phyloP scores from a whole-genome alignment of 2,329 filamentous ascomycete species.

The Trichoderma pleuroti region DNA sequence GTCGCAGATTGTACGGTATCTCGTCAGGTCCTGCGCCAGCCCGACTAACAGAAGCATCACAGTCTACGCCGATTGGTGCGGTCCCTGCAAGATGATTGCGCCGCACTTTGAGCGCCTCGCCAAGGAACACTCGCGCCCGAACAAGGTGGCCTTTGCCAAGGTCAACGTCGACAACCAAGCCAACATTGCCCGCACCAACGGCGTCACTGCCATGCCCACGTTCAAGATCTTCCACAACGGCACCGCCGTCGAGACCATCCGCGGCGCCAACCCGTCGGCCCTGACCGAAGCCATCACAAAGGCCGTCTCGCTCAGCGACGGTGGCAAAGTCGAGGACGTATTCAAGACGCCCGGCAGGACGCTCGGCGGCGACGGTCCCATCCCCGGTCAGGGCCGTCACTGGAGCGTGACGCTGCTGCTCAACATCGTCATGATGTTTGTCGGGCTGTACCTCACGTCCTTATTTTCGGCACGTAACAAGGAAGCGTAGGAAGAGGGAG shows the following conservation, averaged over 20 bases:
- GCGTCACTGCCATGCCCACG: slow-evolving; percentile 85
- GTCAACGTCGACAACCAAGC: slow-evolving; percentile 84
- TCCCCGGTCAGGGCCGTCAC: slow-evolving; percentile 23
- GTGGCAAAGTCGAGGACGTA: slow-evolving; percentile 41
- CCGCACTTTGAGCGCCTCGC: slow-evolving; percentile 85
- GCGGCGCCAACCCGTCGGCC: slow-evolving; percentile 74
- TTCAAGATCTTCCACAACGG: slow-evolving; percentile 86
- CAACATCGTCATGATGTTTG: slow-evolving; percentile 42
- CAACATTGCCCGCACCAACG: slow-evolving; percentile 71
- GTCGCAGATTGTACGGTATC: slow-evolving; percentile 76
- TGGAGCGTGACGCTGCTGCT: slow-evolving; percentile 44
- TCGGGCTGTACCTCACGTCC: slow-evolving; percentile 58
- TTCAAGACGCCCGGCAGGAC: slow-evolving; percentile 57
- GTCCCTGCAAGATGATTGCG: slow-evolving; percentile 87
- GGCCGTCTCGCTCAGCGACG: slow-evolving; percentile 52
- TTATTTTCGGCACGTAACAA: slow-evolving; percentile 53
- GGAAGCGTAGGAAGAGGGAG: slow-evolving; percentile 14
- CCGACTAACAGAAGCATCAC: slow-evolving; percentile 28
- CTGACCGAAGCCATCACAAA: slow-evolving; percentile 75
- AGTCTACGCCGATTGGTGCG: slow-evolving; percentile 97
- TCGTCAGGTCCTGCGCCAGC: slow-evolving; percentile 2
- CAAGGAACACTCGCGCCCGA: slow-evolving; percentile 72
- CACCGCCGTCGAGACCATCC: slow-evolving; percentile 68
- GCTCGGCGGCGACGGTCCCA: slow-evolving; percentile 44
- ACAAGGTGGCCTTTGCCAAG: slow-evolving; percentile 84